Evolutionary conservation across 2,329 filamentous ascomycete species (phyloP).

Genomic region (Calonectria fujianensis): DNA sequence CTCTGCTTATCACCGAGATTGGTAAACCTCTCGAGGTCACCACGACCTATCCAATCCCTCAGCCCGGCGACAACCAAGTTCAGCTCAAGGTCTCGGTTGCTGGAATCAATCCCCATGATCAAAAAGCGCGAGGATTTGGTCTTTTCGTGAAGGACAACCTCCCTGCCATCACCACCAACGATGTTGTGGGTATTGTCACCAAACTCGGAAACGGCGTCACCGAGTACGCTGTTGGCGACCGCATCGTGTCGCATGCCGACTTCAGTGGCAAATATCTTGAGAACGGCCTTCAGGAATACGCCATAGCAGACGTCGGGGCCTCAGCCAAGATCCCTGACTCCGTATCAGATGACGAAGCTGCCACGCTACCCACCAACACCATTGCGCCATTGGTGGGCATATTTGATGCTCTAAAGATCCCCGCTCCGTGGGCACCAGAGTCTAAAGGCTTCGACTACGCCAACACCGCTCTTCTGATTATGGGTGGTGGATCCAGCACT

Average conservation of each 20-base stretch:
- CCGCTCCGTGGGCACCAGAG: not conserved
- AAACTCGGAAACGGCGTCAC: conserved; percentile 10
- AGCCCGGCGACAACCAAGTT: conserved; percentile 8
- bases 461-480: conserved; percentile 1
- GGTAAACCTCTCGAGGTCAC: not conserved
- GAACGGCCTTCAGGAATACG: conserved; percentile 25
- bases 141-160: conserved; percentile 11
- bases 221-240: not conserved
- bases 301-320: not conserved
- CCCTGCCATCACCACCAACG: conserved; percentile 25
- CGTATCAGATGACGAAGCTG: conserved; percentile 17
- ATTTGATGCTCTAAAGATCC: conserved; percentile 2
- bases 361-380: not conserved
- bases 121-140: not conserved
- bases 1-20: not conserved
- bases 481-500: conserved; percentile 21
- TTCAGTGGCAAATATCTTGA: not conserved
- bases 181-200: conserved; percentile 22
- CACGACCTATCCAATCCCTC: not conserved
- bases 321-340: conserved; percentile 25
- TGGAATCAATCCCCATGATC: conserved; percentile 16
- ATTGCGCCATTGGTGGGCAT: conserved; percentile 9
- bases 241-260: conserved; percentile 4
- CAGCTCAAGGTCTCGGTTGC: conserved; percentile 17
- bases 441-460: conserved; percentile 1